Base-by-base conservation (phyloP, 305 asterid species). In the Fraxinus angustifolia region DNA sequence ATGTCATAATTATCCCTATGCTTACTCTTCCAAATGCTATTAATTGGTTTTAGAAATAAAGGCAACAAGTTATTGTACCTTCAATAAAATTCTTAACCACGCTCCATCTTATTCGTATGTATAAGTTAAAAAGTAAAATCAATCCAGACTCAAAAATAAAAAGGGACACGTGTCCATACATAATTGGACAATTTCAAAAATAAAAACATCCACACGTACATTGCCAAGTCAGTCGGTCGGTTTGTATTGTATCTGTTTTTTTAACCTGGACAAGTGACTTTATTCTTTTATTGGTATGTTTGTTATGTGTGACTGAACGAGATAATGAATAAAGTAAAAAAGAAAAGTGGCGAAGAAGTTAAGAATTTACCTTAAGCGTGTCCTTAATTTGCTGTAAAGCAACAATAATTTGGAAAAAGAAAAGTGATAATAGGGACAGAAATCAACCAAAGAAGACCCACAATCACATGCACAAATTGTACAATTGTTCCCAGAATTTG, bases 361-460 rank as follows among this genome's bases (percentile, higher is more conserved):
- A 11, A 26, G 17, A 30, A 10, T 65, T 65, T 23, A 62, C 14
- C 72, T 62, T 65, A 65, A 70, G 42, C 4, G 38, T 16, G 8
- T 14, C 45, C 75, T 70, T 33, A 71, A 71, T 71, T 70, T 12
- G 75, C 45, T 70, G 42, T 70, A 70, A 70, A 70, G 75, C 42
- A 70, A 70, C 75, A 31, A 70, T 70, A 33, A 6, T 30, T 16
- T 70, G 45, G 45, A 31, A 70, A 70, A 70, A 70, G 75, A 70
- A 70, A 33, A 70, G 45, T 70, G 26, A 70, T 16, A 70, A 70
- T 70, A 70, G 45, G 33, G 75, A 70, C 75, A 70, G 45, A 70
- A 70, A 70, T 70, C 75, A 70, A 70, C 75, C 40, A 33, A 70
- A 70, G 45, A 70, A 70, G 75, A 70, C 75, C 75, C 75, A 70